Evolutionary conservation across 768 basidiomycete genomes (phyloP), one percentile per base, ranked within the genome.

Genomic region (Daedaleopsis nitida): DNA sequence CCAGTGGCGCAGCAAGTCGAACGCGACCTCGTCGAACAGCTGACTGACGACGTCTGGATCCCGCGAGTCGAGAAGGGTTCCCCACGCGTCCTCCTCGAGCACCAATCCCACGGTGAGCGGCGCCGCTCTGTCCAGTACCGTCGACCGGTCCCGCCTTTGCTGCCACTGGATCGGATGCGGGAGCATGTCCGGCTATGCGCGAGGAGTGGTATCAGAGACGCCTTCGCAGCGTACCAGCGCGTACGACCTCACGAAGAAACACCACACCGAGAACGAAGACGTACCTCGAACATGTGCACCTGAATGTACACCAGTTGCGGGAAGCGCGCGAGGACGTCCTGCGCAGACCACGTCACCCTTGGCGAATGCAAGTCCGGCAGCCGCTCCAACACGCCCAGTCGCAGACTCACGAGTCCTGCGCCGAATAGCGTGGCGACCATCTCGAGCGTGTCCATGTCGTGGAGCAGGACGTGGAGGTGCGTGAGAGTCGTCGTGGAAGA

Each of bases 21-120:
- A 37, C 19, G 37, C 52, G 11, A 42, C 37, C 38, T 38, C 52
- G 5, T 53, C 52, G 52, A 53, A 53, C 35, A 53, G 17, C 52
- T 23, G 34, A 8, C 52, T 35, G n/a, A 53, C 52, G 7, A 37
- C 16, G 38, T 42, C 52, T 13, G 52, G 14, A 10, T 53, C 52
- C 4, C 52, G 16, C 37, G 52, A n/a, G 21, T 53, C 52, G 9
- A 53, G 37, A 6, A 53, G 37, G 19, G 52, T 53, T 2, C 52
- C 52, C 52, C 52, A 53, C 19, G 52, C 52, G 19, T 53, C 52
- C 38, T 38, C 52, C 10, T 53, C 52, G 52, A 53, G 52, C 13
- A 42, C 52, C 52, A 37, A 53, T 19, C 17, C 52, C 17, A 53
- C 52, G 3, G 52, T 53, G 11, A 53, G 52, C 52, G 52, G 47